Conservation (phyloP, 2,329 filamentous ascomycete genomes). For the Sordariomycetes sp. region DNA sequence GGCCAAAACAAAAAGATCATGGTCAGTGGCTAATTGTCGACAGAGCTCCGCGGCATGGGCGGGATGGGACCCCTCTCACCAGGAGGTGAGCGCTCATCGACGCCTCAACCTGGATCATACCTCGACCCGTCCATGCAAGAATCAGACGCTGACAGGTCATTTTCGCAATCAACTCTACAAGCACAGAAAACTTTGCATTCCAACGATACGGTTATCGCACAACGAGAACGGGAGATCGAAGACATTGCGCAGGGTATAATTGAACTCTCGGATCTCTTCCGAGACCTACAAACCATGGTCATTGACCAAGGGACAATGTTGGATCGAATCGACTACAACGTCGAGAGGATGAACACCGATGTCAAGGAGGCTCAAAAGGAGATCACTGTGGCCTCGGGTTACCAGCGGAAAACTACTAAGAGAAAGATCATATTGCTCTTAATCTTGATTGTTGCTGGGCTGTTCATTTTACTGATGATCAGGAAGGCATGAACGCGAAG, state of each 20-base stretch:
- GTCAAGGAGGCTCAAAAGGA: slow-evolving; percentile 92
- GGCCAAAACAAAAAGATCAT: neutral
- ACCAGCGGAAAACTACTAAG: slow-evolving; percentile 82
- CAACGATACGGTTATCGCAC: slow-evolving; percentile 77
- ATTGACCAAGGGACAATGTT: slow-evolving; percentile 87
- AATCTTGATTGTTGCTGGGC: slow-evolving; percentile 70
- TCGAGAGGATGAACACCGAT: slow-evolving; percentile 88
- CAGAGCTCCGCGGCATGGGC: slow-evolving; percentile 67
- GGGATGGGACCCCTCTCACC: slow-evolving; percentile 35
- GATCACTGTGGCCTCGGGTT: slow-evolving; percentile 76
- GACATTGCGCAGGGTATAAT: slow-evolving; percentile 98
- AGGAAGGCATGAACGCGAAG: slow-evolving; percentile 36
- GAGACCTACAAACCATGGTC: slow-evolving; percentile 91
- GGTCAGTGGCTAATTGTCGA: slow-evolving; percentile 2
- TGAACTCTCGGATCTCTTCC: slow-evolving; percentile 91
- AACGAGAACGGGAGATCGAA: slow-evolving; percentile 93
- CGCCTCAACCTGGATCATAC: slow-evolving; percentile 47
- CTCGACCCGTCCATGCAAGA: slow-evolving; percentile 83
- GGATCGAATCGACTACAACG: slow-evolving; percentile 95
- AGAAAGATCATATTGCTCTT: slow-evolving; percentile 89
- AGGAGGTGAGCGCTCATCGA: slow-evolving; percentile 41
- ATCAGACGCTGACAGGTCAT: slow-evolving; percentile 85
- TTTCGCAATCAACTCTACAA: slow-evolving; percentile 81
- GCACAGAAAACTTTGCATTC: slow-evolving; percentile 59
- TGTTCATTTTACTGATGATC: slow-evolving; percentile 75